phyloP scores from a whole-genome alignment of 768 basidiomycete genomes.

The Macrolepiota fuliginosa region DNA sequence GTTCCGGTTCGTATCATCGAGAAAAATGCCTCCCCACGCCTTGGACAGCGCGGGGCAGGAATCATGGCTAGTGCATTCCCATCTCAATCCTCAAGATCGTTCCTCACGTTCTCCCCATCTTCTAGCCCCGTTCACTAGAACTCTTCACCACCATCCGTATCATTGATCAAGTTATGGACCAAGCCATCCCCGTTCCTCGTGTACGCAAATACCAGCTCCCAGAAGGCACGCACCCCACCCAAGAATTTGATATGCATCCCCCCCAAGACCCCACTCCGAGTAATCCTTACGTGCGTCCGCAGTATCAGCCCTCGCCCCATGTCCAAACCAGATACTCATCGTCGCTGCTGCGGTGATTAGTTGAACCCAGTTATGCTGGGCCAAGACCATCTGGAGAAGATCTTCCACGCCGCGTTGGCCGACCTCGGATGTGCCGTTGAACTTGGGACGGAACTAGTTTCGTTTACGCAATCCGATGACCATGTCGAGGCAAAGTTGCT shows the following conservation, averaged over 20 bases:
- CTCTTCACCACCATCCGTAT: slow-evolving; percentile 37
- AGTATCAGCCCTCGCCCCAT: neutral
- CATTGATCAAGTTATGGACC: slow-evolving; percentile 33
- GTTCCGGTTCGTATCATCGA: slow-evolving; percentile 19
- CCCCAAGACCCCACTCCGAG: slow-evolving; percentile 27
- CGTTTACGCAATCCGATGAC: slow-evolving; percentile 36
- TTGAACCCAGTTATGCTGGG: slow-evolving; percentile 32
- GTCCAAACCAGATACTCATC: neutral
- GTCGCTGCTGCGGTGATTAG: slow-evolving; percentile 16
- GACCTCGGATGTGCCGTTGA: slow-evolving; percentile 36
- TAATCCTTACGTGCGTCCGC: slow-evolving; percentile 29
- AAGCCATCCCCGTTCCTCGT: slow-evolving; percentile 20
- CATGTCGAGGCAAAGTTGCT: slow-evolving; percentile 34
- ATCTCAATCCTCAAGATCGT: neutral
- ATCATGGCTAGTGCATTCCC: slow-evolving; percentile 5
- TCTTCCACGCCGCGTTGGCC: slow-evolving; percentile 32
- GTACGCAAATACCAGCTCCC: slow-evolving; percentile 35
- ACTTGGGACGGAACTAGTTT: slow-evolving; percentile 41
- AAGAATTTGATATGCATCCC: slow-evolving; percentile 32
- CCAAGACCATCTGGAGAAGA: slow-evolving; percentile 34
- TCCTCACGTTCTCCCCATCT: neutral
- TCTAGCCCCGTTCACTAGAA: slow-evolving; percentile 44
- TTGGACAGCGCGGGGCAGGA: slow-evolving; percentile 16
- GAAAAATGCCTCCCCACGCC: slow-evolving; percentile 12
- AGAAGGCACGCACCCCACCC: slow-evolving; percentile 21